Conservation (phyloP, 2,329 filamentous ascomycete genomes). For the Rhynchosporium graminicola region DNA sequence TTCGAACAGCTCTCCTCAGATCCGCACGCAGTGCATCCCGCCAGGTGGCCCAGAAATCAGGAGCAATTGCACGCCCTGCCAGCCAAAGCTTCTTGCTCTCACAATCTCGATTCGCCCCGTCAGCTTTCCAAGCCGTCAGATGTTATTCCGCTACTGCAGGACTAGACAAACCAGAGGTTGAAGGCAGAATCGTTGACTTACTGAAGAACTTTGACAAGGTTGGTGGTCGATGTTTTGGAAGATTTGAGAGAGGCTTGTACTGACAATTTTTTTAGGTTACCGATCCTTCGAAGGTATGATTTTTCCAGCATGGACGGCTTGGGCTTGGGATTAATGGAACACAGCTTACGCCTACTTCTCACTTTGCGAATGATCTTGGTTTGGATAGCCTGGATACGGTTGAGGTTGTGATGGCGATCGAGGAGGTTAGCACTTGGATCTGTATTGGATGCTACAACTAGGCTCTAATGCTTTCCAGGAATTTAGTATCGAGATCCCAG, state of each 20-base stretch:
- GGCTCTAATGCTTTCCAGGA: constrained; percentile 45
- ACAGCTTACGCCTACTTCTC: constrained; percentile 79
- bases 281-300: constrained; percentile 61
- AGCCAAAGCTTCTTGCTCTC: constrained; percentile 60
- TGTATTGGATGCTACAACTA: constrained; percentile 2
- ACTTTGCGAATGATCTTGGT: constrained; percentile 97
- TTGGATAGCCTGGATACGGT: constrained; percentile 97
- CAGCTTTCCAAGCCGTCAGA: constrained; percentile 69
- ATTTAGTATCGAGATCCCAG: constrained; percentile 77
- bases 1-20: constrained; percentile 83
- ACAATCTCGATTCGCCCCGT: constrained; percentile 63
- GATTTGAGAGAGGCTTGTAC: constrained; percentile 21
- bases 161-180: constrained; percentile 80
- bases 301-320: background rate
- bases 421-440: constrained; percentile 65
- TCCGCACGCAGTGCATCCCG: constrained; percentile 60
- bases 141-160: constrained; percentile 84
- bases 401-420: constrained; percentile 99
- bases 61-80: constrained; percentile 60
- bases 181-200: constrained; percentile 89
- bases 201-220: constrained; percentile 98
- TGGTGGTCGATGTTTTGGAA: constrained; percentile 38
- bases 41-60: constrained; percentile 51
- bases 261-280: constrained; percentile 57
- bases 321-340: background rate